A percentile compares a stretch with the other conserved stretches of the same genome.
Conservation (phyloP, 805 yeast genomes). For the Candida parachauliodes region DNA sequence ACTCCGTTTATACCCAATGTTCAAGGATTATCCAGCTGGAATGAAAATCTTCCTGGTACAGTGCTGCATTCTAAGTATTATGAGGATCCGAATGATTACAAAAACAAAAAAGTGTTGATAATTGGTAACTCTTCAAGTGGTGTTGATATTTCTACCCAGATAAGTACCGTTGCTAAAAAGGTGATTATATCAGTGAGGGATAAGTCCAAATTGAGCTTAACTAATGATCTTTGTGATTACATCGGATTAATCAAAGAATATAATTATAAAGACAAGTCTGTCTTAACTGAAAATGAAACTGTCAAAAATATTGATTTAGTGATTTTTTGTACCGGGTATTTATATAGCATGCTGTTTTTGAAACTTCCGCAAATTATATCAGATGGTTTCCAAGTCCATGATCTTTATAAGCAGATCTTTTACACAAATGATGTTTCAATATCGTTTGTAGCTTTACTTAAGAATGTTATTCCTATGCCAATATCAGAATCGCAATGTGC, state of each 20-base stretch:
- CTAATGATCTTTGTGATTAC: conserved; percentile 33
- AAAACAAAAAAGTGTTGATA: conserved; percentile 48
- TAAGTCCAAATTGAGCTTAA: conserved; percentile 46
- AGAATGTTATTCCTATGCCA: conserved; percentile 49
- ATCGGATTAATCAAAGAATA: conserved; percentile 13
- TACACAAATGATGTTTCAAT: conserved; percentile 45
- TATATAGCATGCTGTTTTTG: conserved; percentile 33
- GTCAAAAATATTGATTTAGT: conserved; percentile 24
- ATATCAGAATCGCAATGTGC: conserved; percentile 48
- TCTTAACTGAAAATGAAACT: conserved; percentile 25
- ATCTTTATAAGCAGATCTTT: conserved; percentile 45
- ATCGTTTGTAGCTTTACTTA: conserved; percentile 39
- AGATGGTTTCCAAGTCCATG: conserved; percentile 35
- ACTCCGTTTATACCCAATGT: conserved; percentile 33
- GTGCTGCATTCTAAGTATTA: conserved; percentile 33
- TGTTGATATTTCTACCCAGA: conserved; percentile 64
- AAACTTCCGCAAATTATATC: conserved; percentile 17
- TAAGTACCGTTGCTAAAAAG: conserved; percentile 38
- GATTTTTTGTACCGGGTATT: conserved; percentile 39
- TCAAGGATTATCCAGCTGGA: conserved; percentile 30
- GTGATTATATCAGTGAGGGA: conserved; percentile 18
- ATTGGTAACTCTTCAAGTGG: conserved; percentile 83
- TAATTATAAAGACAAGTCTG: conserved; percentile 27
- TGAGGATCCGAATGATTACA: conserved; percentile 22
- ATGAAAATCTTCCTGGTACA: conserved; percentile 18